Evolutionary conservation across 805 yeast species (phyloP).

Genomic region (Yarrowia sp.): DNA sequence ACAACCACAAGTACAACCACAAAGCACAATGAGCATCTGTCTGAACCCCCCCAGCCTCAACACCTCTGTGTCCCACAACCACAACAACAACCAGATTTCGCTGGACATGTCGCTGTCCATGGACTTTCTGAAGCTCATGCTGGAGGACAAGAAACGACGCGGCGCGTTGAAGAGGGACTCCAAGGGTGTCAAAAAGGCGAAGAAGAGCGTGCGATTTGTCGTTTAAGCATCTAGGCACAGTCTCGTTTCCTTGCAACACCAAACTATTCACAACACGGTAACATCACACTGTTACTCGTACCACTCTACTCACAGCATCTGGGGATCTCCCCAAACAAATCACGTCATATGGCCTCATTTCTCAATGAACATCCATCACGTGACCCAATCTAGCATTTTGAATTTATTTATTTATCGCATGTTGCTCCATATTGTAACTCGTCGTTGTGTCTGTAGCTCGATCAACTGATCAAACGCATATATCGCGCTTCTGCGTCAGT

Average conservation of each 20-base stretch:
- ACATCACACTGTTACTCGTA: not conserved
- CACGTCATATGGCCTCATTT: not conserved
- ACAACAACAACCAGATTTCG: not conserved
- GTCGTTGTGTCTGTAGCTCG: not conserved
- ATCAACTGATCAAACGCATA: not conserved
- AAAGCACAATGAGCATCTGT: not conserved
- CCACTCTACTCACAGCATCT: not conserved
- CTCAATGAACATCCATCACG: not conserved
- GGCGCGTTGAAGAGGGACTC: not conserved
- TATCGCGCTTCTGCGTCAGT: not conserved
- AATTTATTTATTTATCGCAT: slow-evolving; percentile 8
- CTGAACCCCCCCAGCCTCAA: not conserved
- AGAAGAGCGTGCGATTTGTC: slow-evolving; percentile 9
- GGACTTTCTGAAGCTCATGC: slow-evolving; percentile 12
- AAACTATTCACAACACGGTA: too few species aligned
- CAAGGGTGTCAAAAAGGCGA: slow-evolving; percentile 7
- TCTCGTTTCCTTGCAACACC: too few species aligned
- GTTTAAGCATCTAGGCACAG: not conserved
- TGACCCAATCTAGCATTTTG: not conserved
- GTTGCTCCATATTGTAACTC: not conserved
- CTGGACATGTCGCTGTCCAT: slow-evolving; percentile 5
- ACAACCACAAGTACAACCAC: not conserved
- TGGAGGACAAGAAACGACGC: slow-evolving; percentile 12
- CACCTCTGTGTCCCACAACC: not conserved
- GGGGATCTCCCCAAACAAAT: not conserved